Percentiles rank a stretch among this genome's conserved stretches.
phyloP scores from a whole-genome alignment of 176 grass and related monocot species.

The Elymus sibiricus region DNA sequence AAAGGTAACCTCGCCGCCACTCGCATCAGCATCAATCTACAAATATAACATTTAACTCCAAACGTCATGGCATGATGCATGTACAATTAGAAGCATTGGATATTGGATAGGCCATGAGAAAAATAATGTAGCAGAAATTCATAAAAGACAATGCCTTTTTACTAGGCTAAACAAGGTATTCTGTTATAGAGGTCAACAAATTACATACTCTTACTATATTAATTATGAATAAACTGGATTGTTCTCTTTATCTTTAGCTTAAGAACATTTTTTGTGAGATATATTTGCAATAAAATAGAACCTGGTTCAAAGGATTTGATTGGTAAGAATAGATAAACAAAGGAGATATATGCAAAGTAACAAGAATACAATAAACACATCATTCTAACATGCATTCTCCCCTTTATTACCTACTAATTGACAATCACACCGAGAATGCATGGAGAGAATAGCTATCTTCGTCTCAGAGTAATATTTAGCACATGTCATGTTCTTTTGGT shows the following conservation, averaged over 20 bases:
- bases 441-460: slow-evolving; percentile 13
- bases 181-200: slow-evolving; percentile 12
- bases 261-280: slow-evolving; percentile 1
- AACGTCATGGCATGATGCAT: slow-evolving; percentile 29
- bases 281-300: slow-evolving; percentile 30
- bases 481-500: slow-evolving; percentile 11
- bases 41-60: slow-evolving; percentile 33
- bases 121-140: slow-evolving; percentile 5
- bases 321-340: neutral
- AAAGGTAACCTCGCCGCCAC: slow-evolving; percentile 53
- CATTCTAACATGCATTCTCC: slow-evolving; percentile 18
- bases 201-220: neutral
- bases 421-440: slow-evolving; percentile 1
- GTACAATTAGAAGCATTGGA: slow-evolving; percentile 3
- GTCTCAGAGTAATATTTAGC: neutral
- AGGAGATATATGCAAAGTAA: neutral
- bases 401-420: slow-evolving; percentile 5
- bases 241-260: slow-evolving; percentile 26
- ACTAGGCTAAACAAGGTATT: slow-evolving; percentile 9
- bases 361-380: neutral
- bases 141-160: slow-evolving; percentile 26
- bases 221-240: neutral
- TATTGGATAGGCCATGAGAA: neutral
- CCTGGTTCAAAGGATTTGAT: neutral
- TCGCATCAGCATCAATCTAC: slow-evolving; percentile 65